Evolutionary conservation across 306 rosid species (phyloP).

Genomic region (Senna siamea): DNA sequence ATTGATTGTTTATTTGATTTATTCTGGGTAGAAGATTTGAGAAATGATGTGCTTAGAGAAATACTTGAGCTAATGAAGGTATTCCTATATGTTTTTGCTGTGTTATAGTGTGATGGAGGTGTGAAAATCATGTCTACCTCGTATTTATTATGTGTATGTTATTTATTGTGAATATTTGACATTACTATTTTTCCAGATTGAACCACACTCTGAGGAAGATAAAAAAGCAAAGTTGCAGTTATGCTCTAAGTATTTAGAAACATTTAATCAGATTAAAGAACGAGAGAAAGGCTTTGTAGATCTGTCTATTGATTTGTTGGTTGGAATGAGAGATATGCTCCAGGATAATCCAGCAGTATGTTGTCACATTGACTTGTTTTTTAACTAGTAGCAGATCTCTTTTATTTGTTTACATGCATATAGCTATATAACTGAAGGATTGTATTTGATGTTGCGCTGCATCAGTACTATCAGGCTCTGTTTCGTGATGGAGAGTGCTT

Average conservation of each 20-base stretch:
- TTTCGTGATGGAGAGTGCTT: conserved; percentile 98
- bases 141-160: conserved; percentile 27
- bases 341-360: conserved; percentile 70
- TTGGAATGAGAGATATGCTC: conserved; percentile 81
- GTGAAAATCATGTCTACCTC: conserved; percentile 31
- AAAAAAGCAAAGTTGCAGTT: conserved; percentile 74
- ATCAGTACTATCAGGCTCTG: conserved; percentile 91
- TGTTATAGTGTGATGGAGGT: conserved; percentile 18
- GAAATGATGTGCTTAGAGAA: conserved; percentile 70
- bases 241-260: conserved; percentile 89
- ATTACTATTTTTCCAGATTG: conserved; percentile 53
- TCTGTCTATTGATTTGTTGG: conserved; percentile 78
- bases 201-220: conserved; percentile 73
- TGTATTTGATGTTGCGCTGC: conserved; percentile 38
- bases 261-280: conserved; percentile 85
- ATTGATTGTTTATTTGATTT: conserved; percentile 84
- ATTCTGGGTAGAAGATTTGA: conserved; percentile 89
- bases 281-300: conserved; percentile 69
- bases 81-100: conserved; percentile 29
- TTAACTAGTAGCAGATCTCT: conserved; percentile 13
- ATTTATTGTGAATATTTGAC: conserved; percentile 12
- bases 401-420: conserved; percentile 21
- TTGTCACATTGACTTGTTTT: conserved; percentile 35
- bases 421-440: conserved; percentile 34
- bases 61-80: conserved; percentile 95